Percentiles rank a stretch among this genome's conserved stretches.
Conservation (phyloP, 768 basidiomycete species). For the Termitomyces sp. region DNA sequence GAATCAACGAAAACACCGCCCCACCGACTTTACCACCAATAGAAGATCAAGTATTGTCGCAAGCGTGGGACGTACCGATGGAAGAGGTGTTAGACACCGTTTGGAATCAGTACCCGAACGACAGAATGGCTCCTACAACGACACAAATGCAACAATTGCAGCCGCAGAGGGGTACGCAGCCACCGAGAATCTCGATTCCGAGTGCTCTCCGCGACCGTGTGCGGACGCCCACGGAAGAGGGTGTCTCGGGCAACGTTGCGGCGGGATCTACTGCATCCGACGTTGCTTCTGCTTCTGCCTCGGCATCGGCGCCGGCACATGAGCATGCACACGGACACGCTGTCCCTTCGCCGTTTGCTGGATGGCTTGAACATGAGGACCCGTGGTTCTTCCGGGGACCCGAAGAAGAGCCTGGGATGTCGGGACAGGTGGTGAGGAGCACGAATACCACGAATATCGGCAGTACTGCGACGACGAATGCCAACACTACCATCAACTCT, state of each 20-base stretch:
- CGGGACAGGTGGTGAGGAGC: neutral
- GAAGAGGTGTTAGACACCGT: slow-evolving; percentile 5
- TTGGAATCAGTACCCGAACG: neutral
- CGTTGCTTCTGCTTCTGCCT: neutral
- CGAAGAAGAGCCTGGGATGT: neutral
- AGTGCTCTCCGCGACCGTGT: neutral
- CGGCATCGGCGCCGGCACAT: neutral
- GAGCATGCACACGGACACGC: neutral
- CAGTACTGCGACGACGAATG: no score
- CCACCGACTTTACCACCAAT: slow-evolving; percentile 15
- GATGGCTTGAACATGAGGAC: neutral
- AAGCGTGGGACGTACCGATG: slow-evolving; percentile 2
- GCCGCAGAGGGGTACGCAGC: neutral
- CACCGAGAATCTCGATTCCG: slow-evolving; percentile 2
- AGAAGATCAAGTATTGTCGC: slow-evolving; percentile 3
- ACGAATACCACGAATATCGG: no score
- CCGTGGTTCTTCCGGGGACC: slow-evolving; percentile 3
- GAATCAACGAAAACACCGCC: neutral
- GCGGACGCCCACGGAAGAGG: neutral
- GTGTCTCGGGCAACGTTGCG: neutral
- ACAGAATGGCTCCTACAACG: neutral
- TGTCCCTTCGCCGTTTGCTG: slow-evolving; percentile 1
- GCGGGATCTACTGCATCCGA: neutral
- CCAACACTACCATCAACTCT: neutral
- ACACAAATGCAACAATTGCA: neutral